phyloP scores from a whole-genome alignment of 805 yeast species.

The Zygotorulaspora sp. region DNA sequence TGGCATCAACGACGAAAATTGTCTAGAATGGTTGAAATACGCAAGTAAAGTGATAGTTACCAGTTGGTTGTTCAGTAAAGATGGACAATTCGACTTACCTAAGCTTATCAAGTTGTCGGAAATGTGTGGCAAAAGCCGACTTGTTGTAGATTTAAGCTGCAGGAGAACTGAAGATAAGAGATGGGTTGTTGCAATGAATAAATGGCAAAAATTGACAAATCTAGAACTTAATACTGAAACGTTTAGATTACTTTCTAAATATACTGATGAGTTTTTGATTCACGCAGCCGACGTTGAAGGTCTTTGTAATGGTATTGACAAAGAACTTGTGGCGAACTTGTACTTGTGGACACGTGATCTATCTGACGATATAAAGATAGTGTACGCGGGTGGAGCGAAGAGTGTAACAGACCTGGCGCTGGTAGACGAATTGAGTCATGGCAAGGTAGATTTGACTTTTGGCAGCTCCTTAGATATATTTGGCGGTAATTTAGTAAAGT shows the following conservation, averaged over 20 bases:
- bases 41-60: conserved; percentile 91
- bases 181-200: conserved; percentile 97
- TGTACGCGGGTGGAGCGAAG: conserved; percentile 97
- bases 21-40: conserved; percentile 66
- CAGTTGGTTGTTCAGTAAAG: conserved; percentile 66
- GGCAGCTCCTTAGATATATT: conserved; percentile 94
- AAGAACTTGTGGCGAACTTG: conserved; percentile 60
- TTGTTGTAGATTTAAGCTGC: conserved; percentile 92
- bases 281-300: conserved; percentile 99
- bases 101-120: conserved; percentile 49
- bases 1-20: conserved; percentile 75
- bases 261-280: conserved; percentile 81
- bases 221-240: conserved; percentile 51
- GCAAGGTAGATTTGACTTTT: conserved; percentile 84
- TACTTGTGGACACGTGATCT: conserved; percentile 63
- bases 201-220: conserved; percentile 89
- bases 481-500: conserved; percentile 81
- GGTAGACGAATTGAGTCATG: conserved; percentile 65
- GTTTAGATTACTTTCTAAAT: conserved; percentile 49
- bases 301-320: conserved; percentile 87
- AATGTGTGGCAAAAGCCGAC: conserved; percentile 55
- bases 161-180: conserved; percentile 37
- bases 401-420: conserved; percentile 59
- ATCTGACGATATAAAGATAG: conserved; percentile 56
- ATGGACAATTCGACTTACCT: conserved; percentile 46